Evolutionary conservation across 352 stramenopile species (phyloP), one percentile per base, ranked within the genome.

Genomic region (Globisporangium paddicum): DNA sequence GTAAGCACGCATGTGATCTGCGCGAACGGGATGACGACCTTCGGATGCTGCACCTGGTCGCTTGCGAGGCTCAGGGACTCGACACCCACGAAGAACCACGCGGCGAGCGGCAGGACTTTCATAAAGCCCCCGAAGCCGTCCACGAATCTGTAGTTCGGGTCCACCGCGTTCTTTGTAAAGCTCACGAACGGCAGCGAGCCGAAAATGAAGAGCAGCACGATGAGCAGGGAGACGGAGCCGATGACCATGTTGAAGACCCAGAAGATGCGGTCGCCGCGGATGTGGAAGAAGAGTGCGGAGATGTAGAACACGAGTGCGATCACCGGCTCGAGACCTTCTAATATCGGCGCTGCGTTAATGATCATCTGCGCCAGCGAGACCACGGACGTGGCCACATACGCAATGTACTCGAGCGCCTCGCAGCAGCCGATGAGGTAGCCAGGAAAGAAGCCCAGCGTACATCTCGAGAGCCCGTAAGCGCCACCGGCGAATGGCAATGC

Each of bases 1-100:
- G 71, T 70, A n/a, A 69, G 8, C 3, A 82, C 60, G 26, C 72
- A 86, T 2, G 51, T 11, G 16, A 86, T 60, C 62, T 89, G 74
- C 1, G 63, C 73, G 16, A 70, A 61, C 1, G 77, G 71, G 5
- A 87, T 66, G 9, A 58, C 60, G 2, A 72, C 32, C 18, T 82
- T 83, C 2, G 79, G 71, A 0, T 82, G 50, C 28, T 67, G 19
- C 23, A 81, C 58, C 19, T 79, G 51, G 19, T 75, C 69, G 34
- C 63, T 75, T 3, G 64, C 54, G 1, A 72, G 63, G 23, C 40
- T 64, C 16, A 78, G 32, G 3, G 70, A 21, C 44, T 78, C 68
- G 23, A 73, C 63, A 0, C 68, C 58, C 16, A 76, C 69, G 58
- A 71, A 75, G 34, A 73, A 68, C 64, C 69, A 68, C 19, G 58